Conservation (phyloP, 345 rosid genomes). For the Excoecaria cochinchinensis region DNA sequence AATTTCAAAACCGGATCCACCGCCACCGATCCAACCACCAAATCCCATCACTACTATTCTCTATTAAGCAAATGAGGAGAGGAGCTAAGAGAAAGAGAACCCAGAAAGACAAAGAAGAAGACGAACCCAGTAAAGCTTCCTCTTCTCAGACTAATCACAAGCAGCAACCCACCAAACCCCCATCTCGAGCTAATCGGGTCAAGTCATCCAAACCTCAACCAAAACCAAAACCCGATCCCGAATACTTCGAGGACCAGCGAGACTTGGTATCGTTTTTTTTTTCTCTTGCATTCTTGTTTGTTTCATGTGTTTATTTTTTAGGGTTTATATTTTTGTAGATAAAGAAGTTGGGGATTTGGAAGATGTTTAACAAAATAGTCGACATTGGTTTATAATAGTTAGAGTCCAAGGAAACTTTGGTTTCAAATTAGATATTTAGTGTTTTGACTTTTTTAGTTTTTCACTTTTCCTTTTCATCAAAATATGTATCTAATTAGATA, state of each 20-base stretch:
- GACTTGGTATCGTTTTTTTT: constrained; percentile 54
- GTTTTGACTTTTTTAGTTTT: too few relatives aligned
- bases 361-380: background rate
- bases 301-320: background rate
- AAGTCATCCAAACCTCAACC: constrained; percentile 49
- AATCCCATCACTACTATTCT: background rate
- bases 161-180: constrained; percentile 13
- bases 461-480: too few relatives aligned
- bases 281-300: background rate
- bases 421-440: too few relatives aligned
- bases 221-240: constrained; percentile 59
- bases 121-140: constrained; percentile 2
- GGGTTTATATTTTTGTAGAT: background rate
- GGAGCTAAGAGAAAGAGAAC: constrained; percentile 26
- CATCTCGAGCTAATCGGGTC: constrained; percentile 50
- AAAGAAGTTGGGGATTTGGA: background rate
- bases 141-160: background rate
- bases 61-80: constrained; percentile 18
- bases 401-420: too few relatives aligned
- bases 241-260: constrained; percentile 81
- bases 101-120: constrained; percentile 16
- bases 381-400: background rate
- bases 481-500: too few relatives aligned
- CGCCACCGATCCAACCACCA: constrained; percentile 4
- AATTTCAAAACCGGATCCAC: constrained; percentile 15